Evolutionary conservation across 2,329 filamentous ascomycete genomes (phyloP).

Genomic region (Drechslera avenae): DNA sequence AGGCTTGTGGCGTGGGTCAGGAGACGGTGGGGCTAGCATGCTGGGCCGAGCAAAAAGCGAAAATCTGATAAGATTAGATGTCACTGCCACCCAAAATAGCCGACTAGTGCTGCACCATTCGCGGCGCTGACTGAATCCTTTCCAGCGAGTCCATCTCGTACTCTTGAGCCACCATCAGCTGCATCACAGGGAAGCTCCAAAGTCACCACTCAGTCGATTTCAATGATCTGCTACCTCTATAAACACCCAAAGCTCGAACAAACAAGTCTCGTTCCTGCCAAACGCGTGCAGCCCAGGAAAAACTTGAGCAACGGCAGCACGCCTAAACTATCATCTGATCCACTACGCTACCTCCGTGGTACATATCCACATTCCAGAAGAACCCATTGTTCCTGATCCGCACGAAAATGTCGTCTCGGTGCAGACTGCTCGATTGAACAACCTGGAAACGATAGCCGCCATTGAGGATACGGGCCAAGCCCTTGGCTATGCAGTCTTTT

Average conservation of each 20-base stretch:
- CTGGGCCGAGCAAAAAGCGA: conserved; percentile 4
- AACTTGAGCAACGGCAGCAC: conserved; percentile 1
- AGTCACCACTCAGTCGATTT: too few species aligned
- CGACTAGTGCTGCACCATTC: conserved; percentile 1
- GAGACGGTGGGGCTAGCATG: too few species aligned
- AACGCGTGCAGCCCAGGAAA: background rate
- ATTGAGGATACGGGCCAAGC: conserved; percentile 19
- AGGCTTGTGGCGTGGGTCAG: too few species aligned
- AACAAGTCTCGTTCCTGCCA: too few species aligned
- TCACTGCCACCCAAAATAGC: conserved; percentile 1
- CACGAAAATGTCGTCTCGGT: conserved; percentile 13
- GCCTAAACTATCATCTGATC: background rate
- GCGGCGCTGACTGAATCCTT: background rate
- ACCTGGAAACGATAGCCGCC: conserved; percentile 10
- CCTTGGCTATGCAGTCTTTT: conserved; percentile 17
- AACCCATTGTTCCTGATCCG: background rate
- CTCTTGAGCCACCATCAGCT: too few species aligned
- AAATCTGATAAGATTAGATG: conserved; percentile 26
- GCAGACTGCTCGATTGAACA: conserved; percentile 18
- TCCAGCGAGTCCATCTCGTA: background rate
- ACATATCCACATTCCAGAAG: conserved; percentile 5
- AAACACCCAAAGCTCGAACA: too few species aligned
- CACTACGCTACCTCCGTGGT: background rate
- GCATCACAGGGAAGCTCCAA: too few species aligned
- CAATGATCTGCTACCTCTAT: too few species aligned